Conservation (phyloP, 768 basidiomycete genomes). For the Hericium alpestre region DNA sequence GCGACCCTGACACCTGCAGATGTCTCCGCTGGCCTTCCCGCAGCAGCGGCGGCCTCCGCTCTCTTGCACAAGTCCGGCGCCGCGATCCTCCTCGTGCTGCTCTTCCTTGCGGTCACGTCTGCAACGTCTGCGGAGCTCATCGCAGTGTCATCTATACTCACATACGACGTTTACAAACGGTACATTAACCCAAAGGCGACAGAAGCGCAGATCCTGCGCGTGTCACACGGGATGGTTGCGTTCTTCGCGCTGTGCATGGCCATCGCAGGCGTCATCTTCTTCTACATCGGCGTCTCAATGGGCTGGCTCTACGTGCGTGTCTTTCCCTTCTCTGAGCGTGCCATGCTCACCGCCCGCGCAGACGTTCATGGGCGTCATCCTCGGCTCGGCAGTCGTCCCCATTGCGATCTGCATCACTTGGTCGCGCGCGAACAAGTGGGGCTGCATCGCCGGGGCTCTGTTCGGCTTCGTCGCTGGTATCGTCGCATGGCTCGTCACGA, state of each 20-base stretch:
- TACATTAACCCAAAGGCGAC: constrained; percentile 80
- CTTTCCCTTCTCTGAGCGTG: background rate
- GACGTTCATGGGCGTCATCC: constrained; percentile 83
- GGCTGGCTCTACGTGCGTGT: constrained; percentile 80
- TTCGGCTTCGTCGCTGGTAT: constrained; percentile 61
- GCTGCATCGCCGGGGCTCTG: constrained; percentile 67
- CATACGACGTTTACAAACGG: constrained; percentile 79
- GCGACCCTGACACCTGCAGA: constrained; percentile 42
- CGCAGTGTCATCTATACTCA: constrained; percentile 74
- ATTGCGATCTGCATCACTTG: constrained; percentile 82
- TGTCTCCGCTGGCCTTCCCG: constrained; percentile 81
- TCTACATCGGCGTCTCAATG: constrained; percentile 84
- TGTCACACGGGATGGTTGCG: constrained; percentile 61
- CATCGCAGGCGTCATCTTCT: constrained; percentile 77
- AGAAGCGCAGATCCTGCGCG: constrained; percentile 56
- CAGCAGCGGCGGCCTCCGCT: constrained; percentile 74
- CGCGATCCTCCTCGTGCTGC: constrained; percentile 62
- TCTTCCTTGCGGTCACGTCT: constrained; percentile 81
- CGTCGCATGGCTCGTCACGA: constrained; percentile 79
- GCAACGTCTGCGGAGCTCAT: constrained; percentile 87
- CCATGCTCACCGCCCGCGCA: constrained; percentile 17
- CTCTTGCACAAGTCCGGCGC: constrained; percentile 75
- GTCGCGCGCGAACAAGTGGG: constrained; percentile 77
- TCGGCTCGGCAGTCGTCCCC: constrained; percentile 78
- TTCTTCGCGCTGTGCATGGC: constrained; percentile 72